phyloP scores from a whole-genome alignment of 2,329 filamentous ascomycete genomes.

The Fusarium torulosum region DNA sequence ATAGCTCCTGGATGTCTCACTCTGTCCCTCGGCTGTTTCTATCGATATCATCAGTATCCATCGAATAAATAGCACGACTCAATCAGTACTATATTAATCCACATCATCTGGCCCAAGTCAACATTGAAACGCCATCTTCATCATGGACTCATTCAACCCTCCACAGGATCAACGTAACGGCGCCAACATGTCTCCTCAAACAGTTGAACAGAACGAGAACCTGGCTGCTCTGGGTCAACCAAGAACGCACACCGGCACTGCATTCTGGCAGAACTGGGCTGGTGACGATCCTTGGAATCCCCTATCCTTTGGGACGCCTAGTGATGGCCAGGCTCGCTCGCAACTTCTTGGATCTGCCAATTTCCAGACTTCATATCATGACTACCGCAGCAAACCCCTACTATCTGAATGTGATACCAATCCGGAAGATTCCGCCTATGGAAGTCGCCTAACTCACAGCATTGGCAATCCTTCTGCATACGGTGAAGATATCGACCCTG shows the following conservation, averaged over 20 bases:
- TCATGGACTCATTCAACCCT: constrained; percentile 30
- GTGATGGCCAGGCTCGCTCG: constrained; percentile 47
- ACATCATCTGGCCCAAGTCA: background rate
- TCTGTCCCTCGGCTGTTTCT: background rate
- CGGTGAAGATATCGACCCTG: constrained; percentile 58
- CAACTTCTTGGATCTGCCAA: constrained; percentile 26
- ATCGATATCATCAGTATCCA: background rate
- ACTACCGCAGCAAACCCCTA: constrained; percentile 46
- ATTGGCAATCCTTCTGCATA: constrained; percentile 59
- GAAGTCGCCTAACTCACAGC: constrained; percentile 57
- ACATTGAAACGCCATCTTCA: background rate
- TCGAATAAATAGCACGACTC: constrained; percentile 9
- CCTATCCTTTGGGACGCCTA: constrained; percentile 46
- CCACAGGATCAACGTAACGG: constrained; percentile 8
- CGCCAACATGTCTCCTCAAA: constrained; percentile 12
- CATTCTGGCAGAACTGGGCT: constrained; percentile 26
- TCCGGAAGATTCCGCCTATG: constrained; percentile 63
- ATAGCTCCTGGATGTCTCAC: background rate
- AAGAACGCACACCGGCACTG: constrained; percentile 13
- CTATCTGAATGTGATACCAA: constrained; percentile 58
- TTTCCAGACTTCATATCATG: constrained; percentile 39
- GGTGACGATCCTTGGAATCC: constrained; percentile 61
- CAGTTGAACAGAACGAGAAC: constrained; percentile 23
- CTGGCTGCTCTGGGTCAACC: constrained; percentile 16
- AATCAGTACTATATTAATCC: background rate